Evolutionary conservation across 495 filamentous ascomycete species (phyloP), one percentile per base, ranked within the genome.

Genomic region (Cryomyces antarcticus): DNA sequence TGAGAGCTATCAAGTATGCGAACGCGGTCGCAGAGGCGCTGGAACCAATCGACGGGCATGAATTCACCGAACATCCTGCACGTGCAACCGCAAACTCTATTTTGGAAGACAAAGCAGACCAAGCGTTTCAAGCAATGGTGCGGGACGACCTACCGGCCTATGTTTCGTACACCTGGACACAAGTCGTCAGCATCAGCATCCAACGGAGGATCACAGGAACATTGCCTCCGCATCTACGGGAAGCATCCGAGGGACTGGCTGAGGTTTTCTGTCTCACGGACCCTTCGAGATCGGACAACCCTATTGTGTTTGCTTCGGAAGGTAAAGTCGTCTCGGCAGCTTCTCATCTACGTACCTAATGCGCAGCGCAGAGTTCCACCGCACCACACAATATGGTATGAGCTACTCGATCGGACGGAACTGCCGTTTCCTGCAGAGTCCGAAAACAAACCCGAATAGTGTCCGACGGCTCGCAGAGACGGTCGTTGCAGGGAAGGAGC

Each of bases 191-290:
- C 47, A 39, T 65, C 7, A 73, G 69, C 28, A 71, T 80, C 27
- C 66, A 66, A 39, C 65, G 62, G 31, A 56, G 71, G 35, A 71
- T 80, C 39, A 69, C 68, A 1, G 70, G 71, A 29, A 72, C 67
- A 2, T 53, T 74, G 28, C 63, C 71, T 24, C 50, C 60, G 4
- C 54, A 69, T 62, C 65, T 70, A 31, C 62, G 58, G 42, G 70
- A 65, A 49, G 63, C 77, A 7, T 75, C 76, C 3, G 78, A 84
- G 52, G 79, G 80, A 4, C 49, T 86, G 38, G 78, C 76, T 0
- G 79, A 85, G 51, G 77, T 79, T 0, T 86, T 84, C 49, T 83
- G 79, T 53, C 57, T 85, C 47, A 80, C 78, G 5, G 81, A 87
- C 59, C 80, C 81, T 6, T 75, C 75, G 24, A 62, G 77, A 46